A percentile compares a stretch with the other conserved stretches of the same genome.
phyloP scores from a whole-genome alignment of 192 early-diverging fungal genomes.

The Linnemannia exigua region DNA sequence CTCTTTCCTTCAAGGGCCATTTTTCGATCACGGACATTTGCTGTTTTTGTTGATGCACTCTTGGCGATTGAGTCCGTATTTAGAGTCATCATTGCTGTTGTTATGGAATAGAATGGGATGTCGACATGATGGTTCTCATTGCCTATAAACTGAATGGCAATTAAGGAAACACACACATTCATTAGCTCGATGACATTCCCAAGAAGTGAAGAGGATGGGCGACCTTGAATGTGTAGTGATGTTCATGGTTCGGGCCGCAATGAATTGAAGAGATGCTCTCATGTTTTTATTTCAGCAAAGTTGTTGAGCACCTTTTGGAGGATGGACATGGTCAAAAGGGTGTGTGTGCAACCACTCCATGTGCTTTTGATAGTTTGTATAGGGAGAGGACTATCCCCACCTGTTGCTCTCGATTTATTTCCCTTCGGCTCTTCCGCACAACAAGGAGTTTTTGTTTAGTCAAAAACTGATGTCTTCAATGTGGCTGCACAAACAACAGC shows the following conservation, averaged over 20 bases:
- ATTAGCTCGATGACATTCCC: too few relatives aligned
- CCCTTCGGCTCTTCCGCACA: not conserved
- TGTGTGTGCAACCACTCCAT: not conserved
- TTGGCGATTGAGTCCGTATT: not conserved
- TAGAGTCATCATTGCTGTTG: not conserved
- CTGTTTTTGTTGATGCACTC: not conserved
- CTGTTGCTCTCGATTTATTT: not conserved
- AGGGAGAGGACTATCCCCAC: not conserved
- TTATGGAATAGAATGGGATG: not conserved
- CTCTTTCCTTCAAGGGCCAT: not conserved
- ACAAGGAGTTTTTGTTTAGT: not conserved
- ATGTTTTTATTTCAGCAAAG: not conserved
- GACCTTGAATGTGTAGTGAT: not conserved
- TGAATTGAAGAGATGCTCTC: not conserved
- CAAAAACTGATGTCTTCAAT: not conserved
- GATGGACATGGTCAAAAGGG: not conserved
- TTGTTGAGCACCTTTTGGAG: not conserved
- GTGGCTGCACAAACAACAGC: not conserved
- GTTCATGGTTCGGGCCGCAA: conserved; percentile 2
- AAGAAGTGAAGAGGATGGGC: too few relatives aligned
- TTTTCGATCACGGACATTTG: conserved; percentile 2
- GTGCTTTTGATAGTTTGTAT: conserved; percentile 1
- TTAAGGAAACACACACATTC: not conserved
- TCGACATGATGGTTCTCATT: not conserved
- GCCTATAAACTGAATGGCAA: not conserved